Evolutionary conservation across 225 moss, liverwort and hornwort species (phyloP).

Genomic region (Asterella californica): DNA sequence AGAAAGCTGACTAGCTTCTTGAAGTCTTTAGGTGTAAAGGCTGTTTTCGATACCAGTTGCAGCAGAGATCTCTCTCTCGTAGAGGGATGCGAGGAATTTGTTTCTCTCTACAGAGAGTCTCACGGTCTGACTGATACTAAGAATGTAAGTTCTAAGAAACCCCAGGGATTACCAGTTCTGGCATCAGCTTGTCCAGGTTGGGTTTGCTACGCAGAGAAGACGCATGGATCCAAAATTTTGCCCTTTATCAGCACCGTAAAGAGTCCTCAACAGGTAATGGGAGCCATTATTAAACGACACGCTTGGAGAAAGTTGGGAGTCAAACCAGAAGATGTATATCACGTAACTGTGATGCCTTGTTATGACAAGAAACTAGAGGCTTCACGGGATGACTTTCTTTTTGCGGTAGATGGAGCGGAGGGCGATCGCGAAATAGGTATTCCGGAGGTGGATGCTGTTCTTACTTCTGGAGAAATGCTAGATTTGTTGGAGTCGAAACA

Average conservation of each 20-base stretch:
- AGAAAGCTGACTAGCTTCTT: constrained; percentile 78
- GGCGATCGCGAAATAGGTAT: constrained; percentile 24
- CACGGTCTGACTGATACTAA: constrained; percentile 5
- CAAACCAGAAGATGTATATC: constrained; percentile 70
- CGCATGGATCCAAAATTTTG: constrained; percentile 77
- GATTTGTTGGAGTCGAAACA: constrained; percentile 58
- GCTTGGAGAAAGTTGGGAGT: constrained; percentile 55
- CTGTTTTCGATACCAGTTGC: constrained; percentile 93
- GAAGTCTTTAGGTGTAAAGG: constrained; percentile 80
- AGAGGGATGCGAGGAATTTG: constrained; percentile 86
- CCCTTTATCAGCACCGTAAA: constrained; percentile 94
- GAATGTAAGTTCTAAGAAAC: constrained; percentile 24
- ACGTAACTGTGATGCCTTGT: constrained; percentile 97
- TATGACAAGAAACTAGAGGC: constrained; percentile 99
- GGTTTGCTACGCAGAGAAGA: constrained; percentile 98
- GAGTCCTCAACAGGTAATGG: constrained; percentile 99
- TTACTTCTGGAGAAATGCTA: constrained; percentile 87
- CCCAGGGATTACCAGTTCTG: constrained; percentile 55
- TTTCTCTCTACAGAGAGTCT: constrained; percentile 46
- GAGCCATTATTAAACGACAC: constrained; percentile 72
- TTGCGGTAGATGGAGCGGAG: constrained; percentile 55
- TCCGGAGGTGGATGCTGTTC: constrained; percentile 93
- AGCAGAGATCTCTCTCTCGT: constrained; percentile 78
- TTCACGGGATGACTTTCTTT: constrained; percentile 92
- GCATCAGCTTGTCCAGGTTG: constrained; percentile 98